Percentiles rank a stretch among this genome's conserved stretches.
Conservation (phyloP, 2,329 filamentous ascomycete genomes). For the Trichoderma brevicompactum region DNA sequence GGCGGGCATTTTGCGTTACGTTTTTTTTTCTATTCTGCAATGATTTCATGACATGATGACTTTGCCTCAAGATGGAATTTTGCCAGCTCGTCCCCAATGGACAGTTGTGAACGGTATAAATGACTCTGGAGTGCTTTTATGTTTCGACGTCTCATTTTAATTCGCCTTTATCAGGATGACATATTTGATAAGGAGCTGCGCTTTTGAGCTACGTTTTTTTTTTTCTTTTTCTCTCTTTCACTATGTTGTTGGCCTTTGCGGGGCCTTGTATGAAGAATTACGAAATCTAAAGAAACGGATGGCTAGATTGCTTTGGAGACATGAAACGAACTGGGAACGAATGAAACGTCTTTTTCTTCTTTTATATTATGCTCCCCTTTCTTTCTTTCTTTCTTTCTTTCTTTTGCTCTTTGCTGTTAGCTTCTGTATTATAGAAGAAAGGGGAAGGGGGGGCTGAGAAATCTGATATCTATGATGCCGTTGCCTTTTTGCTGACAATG, state of each 20-base stretch:
- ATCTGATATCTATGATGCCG: neutral
- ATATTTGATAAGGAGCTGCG: neutral
- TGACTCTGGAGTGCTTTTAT: neutral
- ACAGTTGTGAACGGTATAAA: neutral
- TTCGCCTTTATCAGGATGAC: neutral
- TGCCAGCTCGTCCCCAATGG: neutral
- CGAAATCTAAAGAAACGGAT: conserved; percentile 1
- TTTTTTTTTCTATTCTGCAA: conserved; percentile 5
- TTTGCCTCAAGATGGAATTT: neutral
- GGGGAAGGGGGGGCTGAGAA: neutral
- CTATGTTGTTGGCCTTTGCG: conserved; percentile 8
- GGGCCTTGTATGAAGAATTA: conserved; percentile 10
- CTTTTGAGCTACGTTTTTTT: conserved; percentile 16
- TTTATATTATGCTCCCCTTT: neutral
- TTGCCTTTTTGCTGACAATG: neutral
- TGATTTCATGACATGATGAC: conserved; percentile 24
- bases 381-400: conserved; percentile 18
- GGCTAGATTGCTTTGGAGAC: conserved; percentile 14
- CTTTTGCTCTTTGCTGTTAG: conserved; percentile 20
- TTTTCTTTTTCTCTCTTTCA: neutral
- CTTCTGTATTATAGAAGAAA: conserved; percentile 30
- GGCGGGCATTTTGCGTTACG: conserved; percentile 9
- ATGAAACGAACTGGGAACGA: conserved; percentile 12
- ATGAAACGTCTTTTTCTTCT: neutral
- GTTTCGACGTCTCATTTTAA: conserved; percentile 12